Percentiles rank a stretch among this genome's conserved stretches.
These are phyloP conservation scores for Bonia amplexicaulis DNA, from an alignment of 176 grass and related monocot species.

Conservation along the genomic window DNA sequence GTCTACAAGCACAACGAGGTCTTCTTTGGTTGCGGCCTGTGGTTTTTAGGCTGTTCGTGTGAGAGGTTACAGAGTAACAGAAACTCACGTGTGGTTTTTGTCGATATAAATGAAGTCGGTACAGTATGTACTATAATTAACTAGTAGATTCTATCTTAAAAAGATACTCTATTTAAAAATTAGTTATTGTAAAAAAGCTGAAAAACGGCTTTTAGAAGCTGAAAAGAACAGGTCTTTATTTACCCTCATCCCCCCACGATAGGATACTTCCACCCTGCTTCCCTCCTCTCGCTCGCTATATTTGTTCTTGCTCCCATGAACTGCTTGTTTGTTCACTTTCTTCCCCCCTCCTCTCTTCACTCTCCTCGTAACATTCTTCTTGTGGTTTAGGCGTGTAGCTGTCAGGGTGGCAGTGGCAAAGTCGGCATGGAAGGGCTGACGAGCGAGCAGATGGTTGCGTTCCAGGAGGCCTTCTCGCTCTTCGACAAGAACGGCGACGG, in stretches of 20 bases:
- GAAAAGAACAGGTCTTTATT: neutral
- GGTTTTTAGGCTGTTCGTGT: too few relatives aligned
- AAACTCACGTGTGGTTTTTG: too few relatives aligned
- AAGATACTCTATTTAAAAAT: too few relatives aligned
- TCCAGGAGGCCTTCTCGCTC: slow-evolving; percentile 68
- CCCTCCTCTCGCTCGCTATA: slow-evolving; percentile 5
- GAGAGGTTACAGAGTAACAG: too few relatives aligned
- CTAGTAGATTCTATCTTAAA: too few relatives aligned
- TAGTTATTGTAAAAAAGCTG: too few relatives aligned
- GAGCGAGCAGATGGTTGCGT: slow-evolving; percentile 55
- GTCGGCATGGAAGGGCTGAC: slow-evolving; percentile 55
- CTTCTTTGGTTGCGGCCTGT: too few relatives aligned
- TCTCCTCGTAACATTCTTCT: neutral
- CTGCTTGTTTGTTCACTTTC: neutral
- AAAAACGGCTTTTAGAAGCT: too few relatives aligned
- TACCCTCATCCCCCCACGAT: neutral
- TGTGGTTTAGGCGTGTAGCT: neutral
- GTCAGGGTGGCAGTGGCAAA: neutral
- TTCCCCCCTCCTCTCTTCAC: neutral
- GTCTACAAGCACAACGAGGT: too few relatives aligned
- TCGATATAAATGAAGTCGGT: too few relatives aligned
- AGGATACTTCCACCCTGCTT: slow-evolving; percentile 40
- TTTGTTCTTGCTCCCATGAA: neutral
- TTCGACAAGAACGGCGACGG: slow-evolving; percentile 85
- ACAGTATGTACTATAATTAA: too few relatives aligned